These are phyloP conservation scores for Pythium phragmiticola DNA, from an alignment of 352 stramenopile species.

Conservation along the genomic window DNA sequence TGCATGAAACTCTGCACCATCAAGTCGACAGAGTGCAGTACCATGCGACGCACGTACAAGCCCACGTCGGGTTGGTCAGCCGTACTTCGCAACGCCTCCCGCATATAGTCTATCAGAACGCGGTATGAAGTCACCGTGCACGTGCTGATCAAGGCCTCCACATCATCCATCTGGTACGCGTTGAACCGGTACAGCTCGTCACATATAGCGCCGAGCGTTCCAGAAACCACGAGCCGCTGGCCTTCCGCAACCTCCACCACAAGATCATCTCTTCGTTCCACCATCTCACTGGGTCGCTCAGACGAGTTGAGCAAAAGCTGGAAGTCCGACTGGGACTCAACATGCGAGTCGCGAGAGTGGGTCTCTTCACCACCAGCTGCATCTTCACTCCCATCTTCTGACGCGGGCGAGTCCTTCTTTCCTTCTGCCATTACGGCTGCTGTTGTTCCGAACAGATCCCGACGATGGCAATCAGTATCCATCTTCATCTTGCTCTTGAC, in stretches of 20 bases:
- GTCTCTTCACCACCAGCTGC: constrained; percentile 30
- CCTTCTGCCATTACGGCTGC: constrained; percentile 45
- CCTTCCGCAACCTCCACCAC: constrained; percentile 40
- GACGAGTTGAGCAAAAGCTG: constrained; percentile 20
- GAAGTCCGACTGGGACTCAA: constrained; percentile 27
- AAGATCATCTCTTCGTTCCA: constrained; percentile 34
- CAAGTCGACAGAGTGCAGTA: constrained; percentile 72
- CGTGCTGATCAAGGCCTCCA: constrained; percentile 63
- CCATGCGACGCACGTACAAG: constrained; percentile 67
- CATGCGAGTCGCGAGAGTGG: constrained; percentile 30
- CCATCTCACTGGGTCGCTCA: constrained; percentile 33
- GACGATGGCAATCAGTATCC: constrained; percentile 37
- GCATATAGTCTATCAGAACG: constrained; percentile 23
- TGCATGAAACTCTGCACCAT: constrained; percentile 79
- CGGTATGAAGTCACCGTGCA: constrained; percentile 35
- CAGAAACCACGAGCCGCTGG: constrained; percentile 63
- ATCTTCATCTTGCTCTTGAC: constrained; percentile 50
- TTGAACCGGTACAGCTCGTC: constrained; percentile 54
- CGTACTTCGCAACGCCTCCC: constrained; percentile 9
- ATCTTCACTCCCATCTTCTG: constrained; percentile 21
- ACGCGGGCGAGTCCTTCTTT: constrained; percentile 15
- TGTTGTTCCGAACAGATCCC: constrained; percentile 75
- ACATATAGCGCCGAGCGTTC: constrained; percentile 62
- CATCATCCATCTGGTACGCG: constrained; percentile 57
- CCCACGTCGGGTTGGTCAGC: constrained; percentile 25